Evolutionary conservation across 1,139 yeast genomes (phyloP).

Genomic region (Pneumocystis oryctolagi): DNA sequence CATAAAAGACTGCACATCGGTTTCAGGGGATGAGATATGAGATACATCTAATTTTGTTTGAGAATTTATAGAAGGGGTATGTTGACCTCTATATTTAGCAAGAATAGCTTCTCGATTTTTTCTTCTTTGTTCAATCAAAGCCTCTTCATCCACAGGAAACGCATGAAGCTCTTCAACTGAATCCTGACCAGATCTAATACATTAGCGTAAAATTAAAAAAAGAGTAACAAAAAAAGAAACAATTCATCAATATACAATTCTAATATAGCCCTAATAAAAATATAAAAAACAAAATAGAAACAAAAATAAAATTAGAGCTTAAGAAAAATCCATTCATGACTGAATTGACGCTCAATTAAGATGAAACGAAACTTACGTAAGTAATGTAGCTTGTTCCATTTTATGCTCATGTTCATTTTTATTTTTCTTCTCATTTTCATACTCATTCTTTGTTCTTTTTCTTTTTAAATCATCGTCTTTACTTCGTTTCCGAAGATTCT

Average conservation of each 20-base stretch:
- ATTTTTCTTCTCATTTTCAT: background rate
- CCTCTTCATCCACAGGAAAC: constrained; percentile 6
- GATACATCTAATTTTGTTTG: background rate
- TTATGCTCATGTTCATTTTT: background rate
- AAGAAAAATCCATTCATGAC: no score
- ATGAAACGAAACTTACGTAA: background rate
- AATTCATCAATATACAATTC: background rate
- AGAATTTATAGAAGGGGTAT: background rate
- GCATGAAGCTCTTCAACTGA: background rate
- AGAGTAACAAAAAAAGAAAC: no score
- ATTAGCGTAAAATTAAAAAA: background rate
- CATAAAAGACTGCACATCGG: background rate
- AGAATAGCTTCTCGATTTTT: constrained; percentile 8
- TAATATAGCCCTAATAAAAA: background rate
- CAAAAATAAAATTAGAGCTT: background rate
- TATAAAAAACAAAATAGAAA: background rate
- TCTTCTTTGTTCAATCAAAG: constrained; percentile 8
- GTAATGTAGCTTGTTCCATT: background rate
- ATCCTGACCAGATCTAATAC: background rate
- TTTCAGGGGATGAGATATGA: background rate
- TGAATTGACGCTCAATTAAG: background rate
- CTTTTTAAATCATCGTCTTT: background rate
- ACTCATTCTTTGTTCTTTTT: no score
- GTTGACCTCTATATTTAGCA: constrained; percentile 7
- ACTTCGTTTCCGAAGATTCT: background rate